Base-by-base conservation (phyloP, 2,329 filamentous ascomycete species). In the Pezicula rhizophila region DNA sequence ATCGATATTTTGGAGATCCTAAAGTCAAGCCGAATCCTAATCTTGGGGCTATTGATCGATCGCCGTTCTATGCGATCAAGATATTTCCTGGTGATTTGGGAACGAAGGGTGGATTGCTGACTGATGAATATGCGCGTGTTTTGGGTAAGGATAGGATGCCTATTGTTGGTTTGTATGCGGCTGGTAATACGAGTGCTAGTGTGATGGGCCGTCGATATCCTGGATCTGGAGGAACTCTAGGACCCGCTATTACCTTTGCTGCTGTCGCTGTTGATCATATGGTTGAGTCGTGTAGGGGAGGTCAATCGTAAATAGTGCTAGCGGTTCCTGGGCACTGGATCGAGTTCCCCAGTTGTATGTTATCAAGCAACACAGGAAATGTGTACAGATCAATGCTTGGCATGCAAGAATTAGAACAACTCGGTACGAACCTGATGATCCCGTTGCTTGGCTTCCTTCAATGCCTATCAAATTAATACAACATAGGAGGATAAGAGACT, bases 21-120 rank as follows among this genome's bases (percentile, higher is more conserved):
- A 50, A 46, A 7, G 52, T 55, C 20, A 51, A 50, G 34, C 59
- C 59, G 11, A 66, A 67, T 48, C 60, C 58, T 2, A 65, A 62
- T 54, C 58, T 68, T 31, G 62, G 62, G 5, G 44, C 56, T 12
- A 53, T 67, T 28, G 55, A 49, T 6, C 57, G 55, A 39, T 52
- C 50, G 1, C 66, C 64, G 10, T 66, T 66, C 50, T 67, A 64
- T 49, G 67, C 67, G 0, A 49, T 64, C n/a, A 59, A 56, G 28
- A 48, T 69, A 5, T 66, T 55, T 42, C 66, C 68, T 8, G 66
- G 68, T 11, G 64, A 70, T 49, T 49, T 68, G n/a, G 64, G 67
- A 3, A 70, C 66, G 15, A 68, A 67, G 53, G 65, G 66, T 5
- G 66, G 68, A 2, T 47, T 70, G 3, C 26, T 67, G 37, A 68